Conservation (phyloP, 345 rosid genomes). For the Moricandia moricandioides region DNA sequence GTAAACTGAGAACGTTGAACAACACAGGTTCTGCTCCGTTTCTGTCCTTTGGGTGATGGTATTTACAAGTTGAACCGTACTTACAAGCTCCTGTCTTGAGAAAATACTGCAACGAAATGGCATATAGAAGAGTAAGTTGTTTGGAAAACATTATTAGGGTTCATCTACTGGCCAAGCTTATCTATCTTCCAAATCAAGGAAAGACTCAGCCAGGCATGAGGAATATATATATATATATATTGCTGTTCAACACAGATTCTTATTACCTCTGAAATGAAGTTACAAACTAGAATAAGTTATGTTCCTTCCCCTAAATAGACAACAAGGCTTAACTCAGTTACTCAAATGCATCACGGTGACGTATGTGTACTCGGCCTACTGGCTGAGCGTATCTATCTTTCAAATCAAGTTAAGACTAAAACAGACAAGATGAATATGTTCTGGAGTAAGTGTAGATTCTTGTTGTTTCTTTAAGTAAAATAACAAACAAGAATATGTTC, state of each 20-base stretch:
- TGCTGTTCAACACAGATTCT: constrained; percentile 3
- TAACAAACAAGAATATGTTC: constrained; percentile 7
- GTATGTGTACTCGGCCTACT: too few species aligned
- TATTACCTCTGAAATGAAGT: neutral
- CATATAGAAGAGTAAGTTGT: neutral
- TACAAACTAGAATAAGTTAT: constrained; percentile 2
- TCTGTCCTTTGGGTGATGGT: constrained; percentile 84
- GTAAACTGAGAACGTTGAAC: constrained; percentile 63
- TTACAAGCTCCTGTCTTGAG: constrained; percentile 86
- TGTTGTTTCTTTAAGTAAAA: neutral
- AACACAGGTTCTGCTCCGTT: constrained; percentile 75
- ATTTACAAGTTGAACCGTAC: constrained; percentile 79
- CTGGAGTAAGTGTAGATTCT: constrained; percentile 14
- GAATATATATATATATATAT: too few species aligned
- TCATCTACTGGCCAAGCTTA: neutral
- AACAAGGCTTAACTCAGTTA: too few species aligned
- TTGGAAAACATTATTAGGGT: neutral
- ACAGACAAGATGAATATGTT: constrained; percentile 20
- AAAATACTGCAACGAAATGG: constrained; percentile 53
- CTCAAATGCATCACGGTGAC: too few species aligned
- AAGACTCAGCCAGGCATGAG: constrained; percentile 15
- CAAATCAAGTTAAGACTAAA: constrained; percentile 10
- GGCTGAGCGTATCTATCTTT: neutral
- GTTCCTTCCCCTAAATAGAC: too few species aligned
- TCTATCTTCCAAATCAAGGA: neutral